Evolutionary conservation across 805 yeast genomes (phyloP), one percentile per base, ranked within the genome.

Genomic region (Ogataea wickerhamii): DNA sequence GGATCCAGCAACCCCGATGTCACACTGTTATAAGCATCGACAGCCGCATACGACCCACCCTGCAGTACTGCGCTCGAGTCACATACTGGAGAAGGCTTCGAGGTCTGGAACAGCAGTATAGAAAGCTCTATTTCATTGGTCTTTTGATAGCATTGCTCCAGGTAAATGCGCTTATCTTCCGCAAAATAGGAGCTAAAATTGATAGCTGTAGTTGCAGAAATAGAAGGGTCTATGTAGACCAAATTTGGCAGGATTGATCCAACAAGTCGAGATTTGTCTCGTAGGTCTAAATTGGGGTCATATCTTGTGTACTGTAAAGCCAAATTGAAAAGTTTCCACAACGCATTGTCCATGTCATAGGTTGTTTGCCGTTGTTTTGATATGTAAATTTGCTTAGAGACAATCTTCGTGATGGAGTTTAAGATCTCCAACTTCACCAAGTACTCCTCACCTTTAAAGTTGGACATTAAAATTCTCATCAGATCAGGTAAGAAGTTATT

Each of bases 211-310:
- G 48, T 46, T 2, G 53, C 46, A 7, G 35, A 44, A 6, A 48
- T 18, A 2, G 50, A 36, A 6, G 41, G 64, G 30, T 67, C 67
- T 1, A 70, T 54, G 4, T 70, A 71, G 2, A 53, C 43, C 10
- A 61, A 37, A 37, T 60, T 59, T 21, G 74, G 71, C 33, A 87
- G 65, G 3, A 91, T 63, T 0, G 87, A 73, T 18, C 75, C 66
- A 20, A 87, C 67, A 64, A 82, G 70, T 48, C 98, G 70, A 0
- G 96, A 87, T 42, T 91, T 71, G 55, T 93, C 98, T 43, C 98
- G 71, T 1, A 86, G 74, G 54, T 87, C 96, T 49, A 78, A 77
- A 3, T 76, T 73, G 5, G 71, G 67, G 57, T 93, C 99, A 56
- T 80, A 85, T 45, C 80, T 78, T 10, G 85, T 75, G 33, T 87